Evolutionary conservation across 2,329 filamentous ascomycete genomes (phyloP).

Genomic region (Phoma sp.): DNA sequence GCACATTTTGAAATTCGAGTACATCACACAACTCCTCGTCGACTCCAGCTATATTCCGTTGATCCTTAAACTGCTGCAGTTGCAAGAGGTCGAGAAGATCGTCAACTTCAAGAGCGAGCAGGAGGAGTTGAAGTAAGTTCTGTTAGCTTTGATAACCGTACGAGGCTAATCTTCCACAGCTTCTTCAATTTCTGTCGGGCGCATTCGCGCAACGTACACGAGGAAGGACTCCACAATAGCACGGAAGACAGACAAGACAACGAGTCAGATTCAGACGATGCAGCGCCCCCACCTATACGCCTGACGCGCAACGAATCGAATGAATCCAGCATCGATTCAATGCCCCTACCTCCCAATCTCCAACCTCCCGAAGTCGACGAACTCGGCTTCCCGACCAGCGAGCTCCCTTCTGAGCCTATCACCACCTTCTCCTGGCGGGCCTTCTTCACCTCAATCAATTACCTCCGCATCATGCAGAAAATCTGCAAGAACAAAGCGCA

Average conservation of each 20-base stretch:
- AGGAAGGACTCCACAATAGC: constrained; percentile 30
- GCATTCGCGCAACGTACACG: constrained; percentile 65
- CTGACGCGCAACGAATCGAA: constrained; percentile 55
- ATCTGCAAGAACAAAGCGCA: constrained; percentile 96
- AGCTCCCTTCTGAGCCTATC: constrained; percentile 75
- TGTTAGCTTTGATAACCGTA: neutral
- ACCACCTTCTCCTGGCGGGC: constrained; percentile 92
- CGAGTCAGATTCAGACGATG: constrained; percentile 64
- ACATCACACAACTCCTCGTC: constrained; percentile 87
- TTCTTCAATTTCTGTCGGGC: constrained; percentile 91
- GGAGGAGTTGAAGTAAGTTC: constrained; percentile 74
- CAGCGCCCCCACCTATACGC: constrained; percentile 79
- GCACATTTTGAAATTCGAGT: constrained; percentile 94
- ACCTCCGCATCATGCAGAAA: constrained; percentile 95
- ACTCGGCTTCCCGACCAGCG: constrained; percentile 77
- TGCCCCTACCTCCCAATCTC: constrained; percentile 31
- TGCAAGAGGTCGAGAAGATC: constrained; percentile 90
- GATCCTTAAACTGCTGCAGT: constrained; percentile 89
- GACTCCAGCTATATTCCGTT: constrained; percentile 95
- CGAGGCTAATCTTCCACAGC: constrained; percentile 53
- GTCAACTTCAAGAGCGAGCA: constrained; percentile 86
- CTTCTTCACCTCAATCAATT: constrained; percentile 94
- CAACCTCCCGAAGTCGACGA: constrained; percentile 74
- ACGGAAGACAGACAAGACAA: constrained; percentile 27
- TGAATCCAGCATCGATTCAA: constrained; percentile 34